phyloP scores from a whole-genome alignment of 176 grass and related monocot genomes.

The Triticum turgidum region DNA sequence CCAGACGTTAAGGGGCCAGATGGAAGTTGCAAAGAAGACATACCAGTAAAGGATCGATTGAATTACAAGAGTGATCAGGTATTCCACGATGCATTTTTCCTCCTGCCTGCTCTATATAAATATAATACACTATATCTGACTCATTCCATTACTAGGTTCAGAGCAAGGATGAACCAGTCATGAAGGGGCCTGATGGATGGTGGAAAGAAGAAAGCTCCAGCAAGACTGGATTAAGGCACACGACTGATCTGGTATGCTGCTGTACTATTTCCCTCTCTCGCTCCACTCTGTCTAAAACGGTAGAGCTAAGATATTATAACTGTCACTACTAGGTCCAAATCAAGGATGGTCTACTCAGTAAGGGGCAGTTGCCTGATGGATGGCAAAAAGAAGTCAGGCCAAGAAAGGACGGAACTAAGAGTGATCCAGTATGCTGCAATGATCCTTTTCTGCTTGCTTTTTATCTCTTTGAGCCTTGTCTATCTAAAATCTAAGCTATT shows the following conservation, averaged over 20 bases:
- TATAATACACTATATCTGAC: neutral
- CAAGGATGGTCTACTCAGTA: slow-evolving; percentile 25
- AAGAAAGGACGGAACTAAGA: slow-evolving; percentile 38
- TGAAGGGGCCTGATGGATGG: slow-evolving; percentile 37
- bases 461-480: neutral
- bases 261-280: neutral
- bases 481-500: neutral
- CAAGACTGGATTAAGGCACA: slow-evolving; percentile 2
- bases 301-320: neutral
- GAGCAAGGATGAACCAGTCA: slow-evolving; percentile 18
- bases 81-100: neutral
- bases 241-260: slow-evolving; percentile 18
- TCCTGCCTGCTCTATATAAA: neutral
- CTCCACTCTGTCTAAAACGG: neutral
- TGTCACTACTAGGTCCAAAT: slow-evolving; percentile 31
- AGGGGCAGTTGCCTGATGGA: slow-evolving; percentile 40
- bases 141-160: slow-evolving; percentile 9
- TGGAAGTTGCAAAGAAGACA: slow-evolving; percentile 47
- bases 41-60: slow-evolving; percentile 27
- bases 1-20: slow-evolving; percentile 30
- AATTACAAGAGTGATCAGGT: slow-evolving; percentile 33
- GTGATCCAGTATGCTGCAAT: slow-evolving; percentile 39
- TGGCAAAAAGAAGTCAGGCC: slow-evolving; percentile 46
- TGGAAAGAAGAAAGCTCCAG: slow-evolving; percentile 28
- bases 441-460: neutral